Percentiles rank a stretch among this genome's conserved stretches.
Evolutionary conservation across 1,284 basidiomycete species (phyloP).

Genomic region (Athelia sp.): DNA sequence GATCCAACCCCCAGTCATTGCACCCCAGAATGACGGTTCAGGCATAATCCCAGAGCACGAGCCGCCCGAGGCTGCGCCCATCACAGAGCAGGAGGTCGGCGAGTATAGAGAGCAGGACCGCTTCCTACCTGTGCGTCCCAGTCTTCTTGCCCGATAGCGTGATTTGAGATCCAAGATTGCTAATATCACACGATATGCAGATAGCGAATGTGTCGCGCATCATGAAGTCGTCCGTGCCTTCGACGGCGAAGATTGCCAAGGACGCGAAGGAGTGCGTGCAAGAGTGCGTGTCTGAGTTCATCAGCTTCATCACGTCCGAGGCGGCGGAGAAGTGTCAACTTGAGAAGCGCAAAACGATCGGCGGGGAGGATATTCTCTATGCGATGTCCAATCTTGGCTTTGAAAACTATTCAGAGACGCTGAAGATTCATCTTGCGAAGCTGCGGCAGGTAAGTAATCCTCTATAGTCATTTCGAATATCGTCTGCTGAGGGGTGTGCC

Average conservation of each 20-base stretch:
- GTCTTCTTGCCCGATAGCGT: constrained; percentile 1
- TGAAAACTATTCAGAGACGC: constrained; percentile 88
- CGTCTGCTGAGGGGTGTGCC: neutral
- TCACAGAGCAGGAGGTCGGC: constrained; percentile 88
- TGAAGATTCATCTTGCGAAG: constrained; percentile 88
- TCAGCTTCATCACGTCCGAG: constrained; percentile 90
- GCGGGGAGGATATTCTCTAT: constrained; percentile 87
- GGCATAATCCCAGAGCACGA: constrained; percentile 37
- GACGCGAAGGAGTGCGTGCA: constrained; percentile 97
- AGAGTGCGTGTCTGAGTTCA: constrained; percentile 95
- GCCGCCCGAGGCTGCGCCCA: constrained; percentile 56
- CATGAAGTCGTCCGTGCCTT: constrained; percentile 88
- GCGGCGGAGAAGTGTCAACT: constrained; percentile 85
- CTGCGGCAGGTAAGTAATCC: constrained; percentile 66
- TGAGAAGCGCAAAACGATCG: constrained; percentile 86
- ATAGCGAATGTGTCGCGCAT: constrained; percentile 95
- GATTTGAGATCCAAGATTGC: no score
- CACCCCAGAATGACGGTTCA: constrained; percentile 48
- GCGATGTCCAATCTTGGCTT: constrained; percentile 89
- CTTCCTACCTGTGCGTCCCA: constrained; percentile 81
- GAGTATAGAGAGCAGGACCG: constrained; percentile 91
- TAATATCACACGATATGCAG: constrained; percentile 30
- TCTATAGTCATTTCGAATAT: neutral
- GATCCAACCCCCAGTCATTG: constrained; percentile 46
- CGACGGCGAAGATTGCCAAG: constrained; percentile 94